Base-by-base conservation (phyloP, 352 stramenopile genomes). In the Pythium diclinum region DNA sequence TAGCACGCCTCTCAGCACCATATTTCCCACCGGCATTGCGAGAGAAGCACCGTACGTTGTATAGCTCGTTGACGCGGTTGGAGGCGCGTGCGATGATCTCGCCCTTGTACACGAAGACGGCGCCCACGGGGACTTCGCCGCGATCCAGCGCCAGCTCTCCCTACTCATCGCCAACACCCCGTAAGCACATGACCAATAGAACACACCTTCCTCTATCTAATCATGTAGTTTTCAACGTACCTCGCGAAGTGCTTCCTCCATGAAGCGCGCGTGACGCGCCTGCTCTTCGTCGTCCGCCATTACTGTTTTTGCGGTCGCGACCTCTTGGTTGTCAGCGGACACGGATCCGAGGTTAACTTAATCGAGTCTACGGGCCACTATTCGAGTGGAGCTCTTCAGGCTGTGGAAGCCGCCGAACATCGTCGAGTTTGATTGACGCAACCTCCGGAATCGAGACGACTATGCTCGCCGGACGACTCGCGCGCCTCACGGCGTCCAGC, bases 111-210 rank as follows among this genome's bases (percentile, higher is more conserved):
- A 98, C 89, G 61, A 97, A 97, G n/a, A 97, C 91, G 49, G 86
- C 95, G 14, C 91, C 92, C 34, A 98, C 92, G 1, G 92, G 91
- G 25, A 98, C 91, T 78, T 98, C 92, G 10, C 85, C 78, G 38
- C 87, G 73, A 32, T 57, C 68, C 57, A 97, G 65, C 6, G 91
- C 92, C 17, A 74, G 76, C 67, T 95, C 79, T 17, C 84, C 91
- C 89, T 96, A 57, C 14, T 9, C 17, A 30, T 14, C 17, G 6
- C 7, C 1, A 9, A 16, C 56, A 34, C 14, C 23, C n/a, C 28
- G 3, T 32, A 52, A 55, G 44, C 14, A 59, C 5, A 9, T 1
- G 32, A 21, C n/a, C 30, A 28, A 34, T 8, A 48, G 13, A 56
- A 19, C 11, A 3, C 14, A 17, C 7, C 7, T 6, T 46, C 13